Percentiles rank a stretch among this genome's conserved stretches.
phyloP scores from a whole-genome alignment of 768 basidiomycete genomes.

The Auriscalpium vulgare region DNA sequence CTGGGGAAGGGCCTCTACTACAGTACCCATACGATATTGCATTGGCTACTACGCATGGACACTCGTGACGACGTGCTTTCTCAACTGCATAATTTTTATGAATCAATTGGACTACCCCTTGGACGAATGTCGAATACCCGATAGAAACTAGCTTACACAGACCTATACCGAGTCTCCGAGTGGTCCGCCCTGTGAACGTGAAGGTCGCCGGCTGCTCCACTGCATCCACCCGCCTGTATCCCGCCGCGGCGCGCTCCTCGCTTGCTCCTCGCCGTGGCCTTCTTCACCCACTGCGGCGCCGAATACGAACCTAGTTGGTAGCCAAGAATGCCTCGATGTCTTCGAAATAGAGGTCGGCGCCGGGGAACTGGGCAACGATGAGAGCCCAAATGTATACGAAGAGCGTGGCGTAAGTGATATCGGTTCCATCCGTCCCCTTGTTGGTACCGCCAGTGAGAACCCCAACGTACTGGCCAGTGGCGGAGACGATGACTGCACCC shows the following conservation, averaged over 20 bases:
- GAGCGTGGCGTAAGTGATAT: conserved; percentile 20
- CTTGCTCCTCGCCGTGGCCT: too few species aligned
- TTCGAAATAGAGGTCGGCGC: neutral
- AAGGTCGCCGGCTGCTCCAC: too few species aligned
- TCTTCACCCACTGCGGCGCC: too few species aligned
- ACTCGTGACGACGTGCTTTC: neutral
- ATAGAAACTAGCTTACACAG: too few species aligned
- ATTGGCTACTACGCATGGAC: neutral
- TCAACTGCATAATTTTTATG: neutral
- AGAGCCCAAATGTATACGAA: conserved; percentile 18
- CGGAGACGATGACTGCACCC: conserved; percentile 16
- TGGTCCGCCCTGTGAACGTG: too few species aligned
- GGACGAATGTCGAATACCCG: too few species aligned
- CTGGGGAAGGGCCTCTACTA: neutral
- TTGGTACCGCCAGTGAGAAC: conserved; percentile 17
- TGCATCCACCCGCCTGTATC: too few species aligned
- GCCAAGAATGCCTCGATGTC: neutral
- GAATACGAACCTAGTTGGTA: neutral
- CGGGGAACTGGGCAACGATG: neutral
- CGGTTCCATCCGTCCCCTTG: conserved; percentile 15
- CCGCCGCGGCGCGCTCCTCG: too few species aligned
- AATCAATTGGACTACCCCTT: neutral
- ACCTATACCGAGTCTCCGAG: too few species aligned
- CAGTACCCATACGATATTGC: neutral
- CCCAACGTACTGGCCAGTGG: conserved; percentile 14